phyloP scores from a whole-genome alignment of 1,284 basidiomycete genomes.

The Sporisorium exsertum region DNA sequence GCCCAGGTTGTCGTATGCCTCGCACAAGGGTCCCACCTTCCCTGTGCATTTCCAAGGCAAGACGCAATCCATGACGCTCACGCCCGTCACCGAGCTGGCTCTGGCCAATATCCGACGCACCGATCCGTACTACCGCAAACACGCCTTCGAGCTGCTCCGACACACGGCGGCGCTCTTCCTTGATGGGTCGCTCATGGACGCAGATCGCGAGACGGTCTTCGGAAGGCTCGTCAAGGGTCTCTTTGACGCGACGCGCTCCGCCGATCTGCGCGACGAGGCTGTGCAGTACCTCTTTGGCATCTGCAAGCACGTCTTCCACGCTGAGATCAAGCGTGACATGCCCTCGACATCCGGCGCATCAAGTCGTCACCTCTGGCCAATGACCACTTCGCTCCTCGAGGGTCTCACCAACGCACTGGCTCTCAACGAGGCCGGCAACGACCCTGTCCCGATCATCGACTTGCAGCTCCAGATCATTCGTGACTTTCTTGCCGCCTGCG shows the following conservation, averaged over 20 bases:
- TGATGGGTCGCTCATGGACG: constrained; percentile 73
- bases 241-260: constrained; percentile 80
- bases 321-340: constrained; percentile 70
- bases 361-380: constrained; percentile 75
- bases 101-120: constrained; percentile 77
- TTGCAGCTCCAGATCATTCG: constrained; percentile 59
- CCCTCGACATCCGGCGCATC: constrained; percentile 71
- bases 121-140: constrained; percentile 76
- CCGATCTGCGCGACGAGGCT: constrained; percentile 79
- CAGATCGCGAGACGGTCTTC: constrained; percentile 82
- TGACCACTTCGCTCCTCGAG: constrained; percentile 62
- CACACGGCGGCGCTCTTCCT: constrained; percentile 80
- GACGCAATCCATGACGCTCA: constrained; percentile 77
- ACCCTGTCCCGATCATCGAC: constrained; percentile 66
- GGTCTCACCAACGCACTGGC: constrained; percentile 60
- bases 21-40: constrained; percentile 44
- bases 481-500: constrained; percentile 54
- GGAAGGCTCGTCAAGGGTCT: constrained; percentile 77
- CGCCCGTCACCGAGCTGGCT: constrained; percentile 80
- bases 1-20: constrained; percentile 78
- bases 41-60: constrained; percentile 51
- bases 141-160: constrained; percentile 85
- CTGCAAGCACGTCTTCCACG: constrained; percentile 76
- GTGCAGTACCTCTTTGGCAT: constrained; percentile 78
- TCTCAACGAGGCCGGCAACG: constrained; percentile 54